Evolutionary conservation across 495 filamentous ascomycete genomes (phyloP).

Genomic region (Hypoxylon rickii): DNA sequence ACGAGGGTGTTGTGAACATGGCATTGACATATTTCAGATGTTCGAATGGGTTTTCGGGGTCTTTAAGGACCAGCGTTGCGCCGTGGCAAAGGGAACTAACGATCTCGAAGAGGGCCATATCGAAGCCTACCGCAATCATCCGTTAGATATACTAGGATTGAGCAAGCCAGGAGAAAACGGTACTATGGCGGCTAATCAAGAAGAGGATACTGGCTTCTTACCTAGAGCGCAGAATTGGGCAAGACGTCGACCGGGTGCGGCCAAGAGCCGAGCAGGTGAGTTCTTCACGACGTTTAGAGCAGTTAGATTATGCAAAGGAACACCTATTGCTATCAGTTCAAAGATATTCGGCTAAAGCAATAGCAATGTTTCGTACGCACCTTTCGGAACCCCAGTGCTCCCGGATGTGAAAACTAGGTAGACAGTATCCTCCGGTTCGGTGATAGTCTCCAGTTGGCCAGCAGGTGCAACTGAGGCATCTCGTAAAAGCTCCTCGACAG

Average conservation of each 20-base stretch:
- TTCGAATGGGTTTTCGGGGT: constrained; percentile 21
- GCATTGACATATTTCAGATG: constrained; percentile 29
- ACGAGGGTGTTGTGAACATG: constrained; percentile 34
- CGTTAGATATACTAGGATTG: too few relatives aligned
- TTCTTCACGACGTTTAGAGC: not conserved
- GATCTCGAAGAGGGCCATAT: constrained; percentile 30
- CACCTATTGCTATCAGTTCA: not conserved
- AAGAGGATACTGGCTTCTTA: not conserved
- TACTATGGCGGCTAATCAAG: constrained; percentile 5
- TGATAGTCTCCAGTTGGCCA: not conserved
- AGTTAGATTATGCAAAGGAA: not conserved
- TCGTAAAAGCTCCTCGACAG: constrained; percentile 1
- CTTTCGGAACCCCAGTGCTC: constrained; percentile 33
- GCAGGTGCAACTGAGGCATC: not conserved
- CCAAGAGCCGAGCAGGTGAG: constrained; percentile 2
- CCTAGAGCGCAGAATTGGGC: not conserved
- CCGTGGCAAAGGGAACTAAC: constrained; percentile 32
- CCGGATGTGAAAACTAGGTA: constrained; percentile 38
- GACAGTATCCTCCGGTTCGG: constrained; percentile 5
- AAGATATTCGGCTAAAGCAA: not conserved
- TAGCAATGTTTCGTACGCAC: constrained; percentile 1
- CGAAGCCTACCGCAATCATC: constrained; percentile 36
- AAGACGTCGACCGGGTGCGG: constrained; percentile 6
- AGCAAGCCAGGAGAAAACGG: too few relatives aligned
- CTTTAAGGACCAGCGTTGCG: constrained; percentile 29